Percentiles rank a stretch among this genome's conserved stretches.
phyloP scores from a whole-genome alignment of 306 rosid genomes.

The Luffa aegyptiaca region DNA sequence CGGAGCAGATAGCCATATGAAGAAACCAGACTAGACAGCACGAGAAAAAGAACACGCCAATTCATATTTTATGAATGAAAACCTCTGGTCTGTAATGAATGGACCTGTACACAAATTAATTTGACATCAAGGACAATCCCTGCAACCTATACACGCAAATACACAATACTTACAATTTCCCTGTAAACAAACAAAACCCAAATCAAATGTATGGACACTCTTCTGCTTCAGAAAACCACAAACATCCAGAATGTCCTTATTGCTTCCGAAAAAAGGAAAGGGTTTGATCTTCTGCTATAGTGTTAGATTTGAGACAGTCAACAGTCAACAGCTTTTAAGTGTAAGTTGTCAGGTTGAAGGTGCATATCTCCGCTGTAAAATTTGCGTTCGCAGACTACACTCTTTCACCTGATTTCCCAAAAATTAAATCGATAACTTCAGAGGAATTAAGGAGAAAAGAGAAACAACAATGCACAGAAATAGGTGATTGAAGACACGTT shows the following conservation, averaged over 20 bases:
- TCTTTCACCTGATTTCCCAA: conserved; percentile 52
- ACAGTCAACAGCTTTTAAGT: conserved; percentile 21
- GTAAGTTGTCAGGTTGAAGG: conserved; percentile 34
- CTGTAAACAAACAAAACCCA: conserved; percentile 24
- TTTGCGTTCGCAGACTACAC: conserved; percentile 63
- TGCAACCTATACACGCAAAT: conserved; percentile 19
- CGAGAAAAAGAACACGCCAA: conserved; percentile 3
- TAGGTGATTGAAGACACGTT: neutral
- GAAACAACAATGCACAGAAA: neutral
- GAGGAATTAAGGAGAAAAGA: neutral
- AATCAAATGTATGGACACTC: conserved; percentile 19
- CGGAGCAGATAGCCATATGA: neutral
- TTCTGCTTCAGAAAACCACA: conserved; percentile 15
- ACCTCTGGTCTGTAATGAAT: conserved; percentile 15
- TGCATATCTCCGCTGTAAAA: conserved; percentile 42
- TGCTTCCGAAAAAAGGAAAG: neutral
- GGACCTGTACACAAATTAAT: conserved; percentile 29
- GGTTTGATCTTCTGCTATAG: conserved; percentile 18
- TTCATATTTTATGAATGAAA: conserved; percentile 24
- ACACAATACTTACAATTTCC: conserved; percentile 14
- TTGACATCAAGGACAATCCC: conserved; percentile 26
- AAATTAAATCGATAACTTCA: neutral
- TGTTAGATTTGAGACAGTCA: conserved; percentile 15
- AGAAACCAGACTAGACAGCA: neutral
- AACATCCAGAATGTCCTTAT: conserved; percentile 4